Base-by-base conservation (phyloP, 164 flowering plant genomes). In the Berberis vulgaris region DNA sequence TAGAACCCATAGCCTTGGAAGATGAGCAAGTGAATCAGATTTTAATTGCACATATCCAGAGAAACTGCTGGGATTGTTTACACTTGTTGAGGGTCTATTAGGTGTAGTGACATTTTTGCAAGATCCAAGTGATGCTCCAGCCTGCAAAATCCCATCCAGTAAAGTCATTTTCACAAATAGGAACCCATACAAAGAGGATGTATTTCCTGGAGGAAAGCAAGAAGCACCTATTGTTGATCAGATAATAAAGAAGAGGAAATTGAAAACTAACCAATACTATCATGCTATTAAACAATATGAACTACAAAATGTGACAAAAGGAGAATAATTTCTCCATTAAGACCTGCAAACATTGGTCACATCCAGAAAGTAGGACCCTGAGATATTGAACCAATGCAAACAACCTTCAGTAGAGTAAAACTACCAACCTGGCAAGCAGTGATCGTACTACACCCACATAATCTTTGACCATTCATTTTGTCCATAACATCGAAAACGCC, bases 401-500 rank as follows among this genome's bases (percentile, higher is more conserved):
- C 6, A 64, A 10, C 41, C 8, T 6, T 46, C 9, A 64, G 50
- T 44, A 11, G 26, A 55, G 52, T 40, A 45, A 11, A 38, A 5
- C 26, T 6, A 54, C 54, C 13, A 61, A 77, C 78, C 80, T 91
- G 92, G 78, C 99, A 95, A 55, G 91, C 87, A 68, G 80, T 50
- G 53, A 95, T 69, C 44, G 93, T 76, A 65, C 61, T 71, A 64
- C 99, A 95, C 12, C 92, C 98, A 64, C 99, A 95, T 62, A 95
- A 47, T 49, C 77, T 75, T 73, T 75, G 87, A 43, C 99, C 99
- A 72, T 91, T 95, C 88, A 95, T 88, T 74, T 70, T 77, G 77
- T 89, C 99, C 63, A 88, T 5, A 57, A 63, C 86, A 74, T 89
- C 91, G 69, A 91, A 91, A 65, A 87, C 96, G 49, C 98, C 98